A percentile compares a stretch with the other conserved stretches of the same genome.
phyloP scores from a whole-genome alignment of 2,329 filamentous ascomycete species.

The Aspergillus ustus region DNA sequence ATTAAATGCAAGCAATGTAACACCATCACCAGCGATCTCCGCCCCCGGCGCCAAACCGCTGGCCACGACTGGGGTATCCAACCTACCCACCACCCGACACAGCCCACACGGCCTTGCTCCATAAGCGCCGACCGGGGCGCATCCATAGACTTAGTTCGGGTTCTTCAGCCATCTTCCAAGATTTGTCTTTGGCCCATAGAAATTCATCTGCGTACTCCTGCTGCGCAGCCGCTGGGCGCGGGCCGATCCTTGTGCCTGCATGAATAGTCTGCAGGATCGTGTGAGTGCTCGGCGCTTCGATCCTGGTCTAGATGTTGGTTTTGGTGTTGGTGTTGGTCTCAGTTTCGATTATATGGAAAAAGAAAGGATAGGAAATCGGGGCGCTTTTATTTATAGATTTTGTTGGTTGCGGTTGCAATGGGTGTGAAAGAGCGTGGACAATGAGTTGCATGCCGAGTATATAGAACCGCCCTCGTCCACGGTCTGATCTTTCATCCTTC shows the following conservation, averaged over 20 bases:
- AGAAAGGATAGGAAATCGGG: neutral
- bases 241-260: conserved; percentile 5
- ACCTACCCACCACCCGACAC: neutral
- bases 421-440: neutral
- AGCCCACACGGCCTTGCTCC: neutral
- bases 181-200: neutral
- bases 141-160: neutral
- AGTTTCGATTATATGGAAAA: neutral
- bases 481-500: neutral
- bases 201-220: neutral
- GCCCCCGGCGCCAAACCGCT: neutral
- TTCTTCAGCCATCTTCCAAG: too few species aligned
- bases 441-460: neutral
- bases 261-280: neutral
- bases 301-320: neutral
- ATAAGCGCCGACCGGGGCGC: neutral
- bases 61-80: neutral
- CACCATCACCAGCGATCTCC: neutral
- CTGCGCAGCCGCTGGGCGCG: neutral
- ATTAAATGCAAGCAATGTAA: neutral
- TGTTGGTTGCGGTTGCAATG: neutral
- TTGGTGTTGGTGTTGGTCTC: neutral
- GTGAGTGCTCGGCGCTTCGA: neutral
- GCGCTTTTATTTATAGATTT: conserved; percentile 4
- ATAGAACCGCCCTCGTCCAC: neutral